Percentiles rank a stretch among this genome's conserved stretches.
Conservation (phyloP, 805 yeast species). For the Brettanomyces sp. region DNA sequence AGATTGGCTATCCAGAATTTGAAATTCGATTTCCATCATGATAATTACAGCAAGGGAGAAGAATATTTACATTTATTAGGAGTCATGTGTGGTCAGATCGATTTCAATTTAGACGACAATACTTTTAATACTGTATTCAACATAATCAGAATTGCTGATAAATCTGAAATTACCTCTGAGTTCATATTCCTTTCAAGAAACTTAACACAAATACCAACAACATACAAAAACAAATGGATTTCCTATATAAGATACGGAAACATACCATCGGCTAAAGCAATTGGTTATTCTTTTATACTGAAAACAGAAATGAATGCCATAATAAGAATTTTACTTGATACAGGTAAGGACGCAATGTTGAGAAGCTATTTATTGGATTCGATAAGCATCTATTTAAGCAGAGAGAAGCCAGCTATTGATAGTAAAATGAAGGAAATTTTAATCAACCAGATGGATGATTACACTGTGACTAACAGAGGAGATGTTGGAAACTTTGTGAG, state of each 20-base stretch:
- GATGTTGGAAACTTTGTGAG: slow-evolving; percentile 85
- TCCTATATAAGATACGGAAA: slow-evolving; percentile 32
- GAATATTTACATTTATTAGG: slow-evolving; percentile 22
- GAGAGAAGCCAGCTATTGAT: background rate
- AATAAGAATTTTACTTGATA: slow-evolving; percentile 19
- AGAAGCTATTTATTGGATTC: slow-evolving; percentile 20
- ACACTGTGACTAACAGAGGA: slow-evolving; percentile 72
- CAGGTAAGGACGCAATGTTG: slow-evolving; percentile 20
- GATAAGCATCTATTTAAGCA: slow-evolving; percentile 1
- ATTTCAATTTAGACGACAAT: slow-evolving; percentile 5
- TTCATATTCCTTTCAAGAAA: slow-evolving; percentile 23
- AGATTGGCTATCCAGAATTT: slow-evolving; percentile 3
- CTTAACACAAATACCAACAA: slow-evolving; percentile 7
- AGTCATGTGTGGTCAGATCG: slow-evolving; percentile 2
- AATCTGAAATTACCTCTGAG: slow-evolving; percentile 13
- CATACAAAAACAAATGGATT: slow-evolving; percentile 23
- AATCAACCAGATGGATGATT: slow-evolving; percentile 53
- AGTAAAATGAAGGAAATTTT: slow-evolving; percentile 8
- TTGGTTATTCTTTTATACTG: slow-evolving; percentile 21
- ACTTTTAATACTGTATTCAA: slow-evolving; percentile 18
- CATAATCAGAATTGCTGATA: slow-evolving; percentile 16
- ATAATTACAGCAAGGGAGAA: slow-evolving; percentile 28
- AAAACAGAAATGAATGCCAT: slow-evolving; percentile 14
- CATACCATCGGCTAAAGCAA: slow-evolving; percentile 26
- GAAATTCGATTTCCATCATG: slow-evolving; percentile 26